A percentile compares a stretch with the other conserved stretches of the same genome.
Conservation (phyloP, 352 stramenopile species). For the Discostella stelligera region DNA sequence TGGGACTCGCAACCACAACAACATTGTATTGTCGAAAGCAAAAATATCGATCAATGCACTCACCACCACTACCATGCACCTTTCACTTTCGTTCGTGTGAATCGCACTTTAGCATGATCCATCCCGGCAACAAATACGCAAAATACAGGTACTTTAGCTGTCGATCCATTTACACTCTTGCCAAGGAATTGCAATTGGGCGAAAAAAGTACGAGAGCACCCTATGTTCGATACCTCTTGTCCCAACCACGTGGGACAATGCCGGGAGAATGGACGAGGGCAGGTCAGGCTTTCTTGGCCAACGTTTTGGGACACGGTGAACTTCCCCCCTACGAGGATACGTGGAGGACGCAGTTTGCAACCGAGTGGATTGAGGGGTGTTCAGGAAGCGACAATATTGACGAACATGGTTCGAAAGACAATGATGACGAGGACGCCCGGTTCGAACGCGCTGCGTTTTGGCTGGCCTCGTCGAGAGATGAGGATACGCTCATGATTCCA, state of each 20-base stretch:
- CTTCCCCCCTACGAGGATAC: constrained; percentile 35
- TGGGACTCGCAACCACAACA: not conserved
- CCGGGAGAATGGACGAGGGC: constrained; percentile 36
- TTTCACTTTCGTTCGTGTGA: not conserved
- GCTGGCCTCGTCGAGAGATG: constrained; percentile 37
- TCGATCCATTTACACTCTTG: constrained; percentile 34
- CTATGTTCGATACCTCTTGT: constrained; percentile 51
- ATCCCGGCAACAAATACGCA: constrained; percentile 35
- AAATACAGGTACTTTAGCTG: constrained; percentile 32
- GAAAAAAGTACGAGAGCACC: constrained; percentile 32
- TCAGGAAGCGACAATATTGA: constrained; percentile 6
- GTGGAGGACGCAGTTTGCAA: constrained; percentile 18
- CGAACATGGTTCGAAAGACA: not conserved
- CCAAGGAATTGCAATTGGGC: constrained; percentile 43
- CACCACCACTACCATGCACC: not conserved
- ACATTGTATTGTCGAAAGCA: not conserved
- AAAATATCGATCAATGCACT: not conserved
- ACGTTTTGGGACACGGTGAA: constrained; percentile 13
- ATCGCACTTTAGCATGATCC: constrained; percentile 25
- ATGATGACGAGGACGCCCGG: constrained; percentile 2
- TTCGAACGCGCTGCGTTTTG: constrained; percentile 32
- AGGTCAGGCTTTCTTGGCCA: constrained; percentile 31
- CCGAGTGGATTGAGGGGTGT: constrained; percentile 21
- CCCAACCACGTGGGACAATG: constrained; percentile 28
- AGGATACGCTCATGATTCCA: constrained; percentile 51